Evolutionary conservation across 1,139 yeast genomes (phyloP), one percentile per base, ranked within the genome.

Genomic region (Pichia sp.): DNA sequence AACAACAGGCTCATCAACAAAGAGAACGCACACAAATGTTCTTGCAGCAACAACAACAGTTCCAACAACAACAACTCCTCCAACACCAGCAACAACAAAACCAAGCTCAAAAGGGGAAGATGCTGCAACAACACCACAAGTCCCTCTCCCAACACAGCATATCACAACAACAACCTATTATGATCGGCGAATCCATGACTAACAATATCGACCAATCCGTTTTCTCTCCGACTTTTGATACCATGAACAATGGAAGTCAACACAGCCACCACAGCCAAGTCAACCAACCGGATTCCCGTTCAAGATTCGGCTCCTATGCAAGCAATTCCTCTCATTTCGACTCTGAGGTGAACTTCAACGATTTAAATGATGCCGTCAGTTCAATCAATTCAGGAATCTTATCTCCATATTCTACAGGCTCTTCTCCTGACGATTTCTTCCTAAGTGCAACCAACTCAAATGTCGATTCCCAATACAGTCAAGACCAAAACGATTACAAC

Each of bases 371-470:
- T 46, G 65, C 62, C 1, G 53, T 61, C 42, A 57, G 61, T 39
- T 56, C 60, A 33, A 52, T 62, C 28, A 54, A 57, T 33, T 58
- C 65, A 1, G 58, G 62, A 0, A 55, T 57, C 4, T 44, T 63
- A 28, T 61, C 67, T 3, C 66, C 69, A 6, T 62, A 62, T 42
- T 61, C 67, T 7, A 55, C 61, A 11, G 68, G 67, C 6, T 65
- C 69, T 3, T 63, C 67, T 2, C 69, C 69, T 2, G 68, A 64
- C 40, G 65, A 57, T 20, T 55, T 62, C 35, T 51, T 61, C 19
- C 44, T 59, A 5, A 52, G 54, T 24, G 48, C 54, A 17, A 50
- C 53, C 2, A 49, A 49, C 19, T 50, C 56, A 19, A 43, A 54
- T 24, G 50, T 46, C 7, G 56, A 47, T 28, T 53, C 56, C 17